A percentile compares a stretch with the other conserved stretches of the same genome.
Conservation (phyloP, 768 basidiomycete genomes). For the Russula sp. region DNA sequence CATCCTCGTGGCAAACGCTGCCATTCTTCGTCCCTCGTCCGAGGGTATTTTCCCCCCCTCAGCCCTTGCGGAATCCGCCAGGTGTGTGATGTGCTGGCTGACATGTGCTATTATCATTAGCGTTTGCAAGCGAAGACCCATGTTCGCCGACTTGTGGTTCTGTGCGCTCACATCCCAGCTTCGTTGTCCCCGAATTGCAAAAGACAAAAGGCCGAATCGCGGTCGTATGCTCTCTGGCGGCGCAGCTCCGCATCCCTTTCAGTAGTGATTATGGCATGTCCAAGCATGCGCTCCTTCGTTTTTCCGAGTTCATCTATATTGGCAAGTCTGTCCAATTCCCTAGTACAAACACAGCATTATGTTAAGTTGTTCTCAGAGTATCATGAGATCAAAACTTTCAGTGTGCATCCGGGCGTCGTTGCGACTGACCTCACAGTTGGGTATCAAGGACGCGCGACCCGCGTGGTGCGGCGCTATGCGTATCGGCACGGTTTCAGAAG, state of each 20-base stretch:
- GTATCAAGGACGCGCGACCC: not conserved
- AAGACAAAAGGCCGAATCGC: not conserved
- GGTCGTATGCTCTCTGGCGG: no score
- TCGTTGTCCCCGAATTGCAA: not conserved
- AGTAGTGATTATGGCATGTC: not conserved
- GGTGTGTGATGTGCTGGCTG: not conserved
- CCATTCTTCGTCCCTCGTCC: not conserved
- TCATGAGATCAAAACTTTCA: not conserved
- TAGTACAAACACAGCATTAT: not conserved
- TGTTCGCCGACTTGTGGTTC: not conserved
- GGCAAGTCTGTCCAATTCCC: not conserved
- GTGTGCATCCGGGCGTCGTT: not conserved
- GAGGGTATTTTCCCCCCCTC: not conserved
- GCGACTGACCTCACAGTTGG: not conserved
- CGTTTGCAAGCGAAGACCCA: not conserved
- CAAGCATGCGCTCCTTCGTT: not conserved
- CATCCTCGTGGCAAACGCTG: conserved; percentile 12
- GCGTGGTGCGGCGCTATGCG: no score
- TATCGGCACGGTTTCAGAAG: no score
- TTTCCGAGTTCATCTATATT: not conserved
- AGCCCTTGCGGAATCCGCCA: not conserved
- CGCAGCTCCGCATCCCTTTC: no score
- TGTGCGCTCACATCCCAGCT: not conserved
- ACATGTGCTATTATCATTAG: no score
- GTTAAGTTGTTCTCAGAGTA: not conserved